Percentiles rank a stretch among this genome's conserved stretches.
Evolutionary conservation across 192 early-diverging fungal species (phyloP).

Genomic region (Dissophora ornata): DNA sequence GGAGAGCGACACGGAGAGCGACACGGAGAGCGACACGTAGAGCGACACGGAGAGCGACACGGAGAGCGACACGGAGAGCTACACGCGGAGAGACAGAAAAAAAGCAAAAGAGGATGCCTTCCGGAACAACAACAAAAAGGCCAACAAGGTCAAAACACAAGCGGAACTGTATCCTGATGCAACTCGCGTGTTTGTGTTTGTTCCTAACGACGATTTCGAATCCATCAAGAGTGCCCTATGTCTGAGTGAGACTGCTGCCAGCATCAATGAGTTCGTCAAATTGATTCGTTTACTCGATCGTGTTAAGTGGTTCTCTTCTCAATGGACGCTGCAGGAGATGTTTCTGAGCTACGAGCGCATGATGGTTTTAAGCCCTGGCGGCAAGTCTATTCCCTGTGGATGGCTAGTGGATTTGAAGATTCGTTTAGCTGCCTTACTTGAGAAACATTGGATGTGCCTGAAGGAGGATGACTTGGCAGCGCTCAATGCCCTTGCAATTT

Average conservation of each 20-base stretch:
- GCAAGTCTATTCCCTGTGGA: not conserved
- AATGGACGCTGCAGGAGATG: constrained; percentile 10
- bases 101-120: too few species aligned
- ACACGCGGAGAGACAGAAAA: too few species aligned
- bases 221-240: not conserved
- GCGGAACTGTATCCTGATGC: not conserved
- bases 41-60: too few species aligned
- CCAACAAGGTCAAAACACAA: constrained; percentile 3
- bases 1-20: too few species aligned
- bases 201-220: not conserved
- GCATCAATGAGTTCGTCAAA: not conserved
- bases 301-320: constrained; percentile 4
- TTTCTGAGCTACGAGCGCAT: constrained; percentile 10
- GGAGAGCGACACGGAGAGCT: too few species aligned
- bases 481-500: not conserved
- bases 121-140: too few species aligned
- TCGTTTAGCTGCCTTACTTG: not conserved
- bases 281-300: not conserved
- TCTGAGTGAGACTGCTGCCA: constrained; percentile 6
- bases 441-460: not conserved
- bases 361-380: not conserved
- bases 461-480: not conserved
- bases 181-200: constrained; percentile 2
- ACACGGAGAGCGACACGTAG: too few species aligned
- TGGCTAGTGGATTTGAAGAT: not conserved